A percentile compares a stretch with the other conserved stretches of the same genome.
These are phyloP conservation scores for Penicillium sp. DNA, from an alignment of 2,329 filamentous ascomycete genomes.

Conservation along the genomic window DNA sequence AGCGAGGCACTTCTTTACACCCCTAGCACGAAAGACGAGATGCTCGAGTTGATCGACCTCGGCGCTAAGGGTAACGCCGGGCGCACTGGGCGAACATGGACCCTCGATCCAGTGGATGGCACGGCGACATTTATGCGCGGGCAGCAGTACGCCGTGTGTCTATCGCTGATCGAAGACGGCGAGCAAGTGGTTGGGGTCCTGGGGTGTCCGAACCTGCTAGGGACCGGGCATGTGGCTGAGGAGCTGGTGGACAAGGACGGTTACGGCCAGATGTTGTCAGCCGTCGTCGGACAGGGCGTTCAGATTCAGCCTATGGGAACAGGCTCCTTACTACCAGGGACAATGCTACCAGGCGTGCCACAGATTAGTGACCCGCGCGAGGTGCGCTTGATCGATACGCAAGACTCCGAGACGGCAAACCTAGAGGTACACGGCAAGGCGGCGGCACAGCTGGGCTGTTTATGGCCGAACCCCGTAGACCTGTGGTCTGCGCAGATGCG, in stretches of 20 bases:
- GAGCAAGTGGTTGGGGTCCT: conserved; percentile 55
- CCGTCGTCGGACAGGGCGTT: conserved; percentile 45
- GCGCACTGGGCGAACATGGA: conserved; percentile 50
- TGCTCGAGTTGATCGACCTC: conserved; percentile 58
- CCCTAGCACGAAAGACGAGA: conserved; percentile 49
- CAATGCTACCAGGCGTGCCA: conserved; percentile 26
- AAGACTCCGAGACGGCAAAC: conserved; percentile 35
- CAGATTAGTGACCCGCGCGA: conserved; percentile 29
- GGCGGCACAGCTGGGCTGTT: conserved; percentile 36
- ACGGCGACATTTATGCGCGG: conserved; percentile 58
- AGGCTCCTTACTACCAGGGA: conserved; percentile 29
- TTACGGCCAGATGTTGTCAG: conserved; percentile 49
- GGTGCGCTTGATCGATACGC: conserved; percentile 46
- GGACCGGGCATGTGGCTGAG: conserved; percentile 33
- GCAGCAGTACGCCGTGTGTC: conserved; percentile 59
- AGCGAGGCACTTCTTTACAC: conserved; percentile 34
- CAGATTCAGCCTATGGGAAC: conserved; percentile 38
- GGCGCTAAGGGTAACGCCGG: conserved; percentile 45
- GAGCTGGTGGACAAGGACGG: conserved; percentile 43
- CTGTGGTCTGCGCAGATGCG: conserved; percentile 53
- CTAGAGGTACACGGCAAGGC: conserved; percentile 38
- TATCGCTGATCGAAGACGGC: conserved; percentile 56
- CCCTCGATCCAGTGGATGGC: conserved; percentile 61
- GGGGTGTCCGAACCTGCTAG: conserved; percentile 57
- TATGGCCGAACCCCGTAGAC: conserved; percentile 47